Percentiles rank a stretch among this genome's conserved stretches.
Evolutionary conservation across 768 basidiomycete genomes (phyloP).

Genomic region (Lyophyllum decastes): DNA sequence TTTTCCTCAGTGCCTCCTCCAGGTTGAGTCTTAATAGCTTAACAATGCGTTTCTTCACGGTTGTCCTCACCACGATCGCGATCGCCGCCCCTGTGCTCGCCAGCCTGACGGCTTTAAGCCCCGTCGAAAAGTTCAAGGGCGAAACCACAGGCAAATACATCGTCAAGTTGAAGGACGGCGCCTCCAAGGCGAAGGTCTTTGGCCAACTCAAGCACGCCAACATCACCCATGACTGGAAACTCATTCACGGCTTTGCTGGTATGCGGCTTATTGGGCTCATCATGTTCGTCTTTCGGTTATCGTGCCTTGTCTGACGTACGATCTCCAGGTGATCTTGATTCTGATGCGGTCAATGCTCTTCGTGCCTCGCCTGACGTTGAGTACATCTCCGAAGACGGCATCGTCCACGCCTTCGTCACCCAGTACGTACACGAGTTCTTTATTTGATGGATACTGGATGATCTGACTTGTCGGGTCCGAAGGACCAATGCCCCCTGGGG

Average conservation of each 20-base stretch:
- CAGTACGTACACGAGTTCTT: constrained; percentile 15
- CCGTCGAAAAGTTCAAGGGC: constrained; percentile 4
- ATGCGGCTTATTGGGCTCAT: neutral
- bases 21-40: neutral
- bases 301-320: neutral
- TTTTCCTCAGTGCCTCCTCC: neutral
- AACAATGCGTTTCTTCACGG: constrained; percentile 6
- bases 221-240: constrained; percentile 23
- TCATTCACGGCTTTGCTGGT: constrained; percentile 34
- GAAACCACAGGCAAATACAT: constrained; percentile 21
- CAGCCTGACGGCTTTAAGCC: neutral
- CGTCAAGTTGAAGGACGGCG: constrained; percentile 33
- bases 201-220: neutral
- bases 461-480: neutral
- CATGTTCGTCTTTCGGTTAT: neutral
- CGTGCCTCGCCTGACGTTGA: constrained; percentile 24
- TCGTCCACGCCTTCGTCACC: constrained; percentile 23
- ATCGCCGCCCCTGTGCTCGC: constrained; percentile 1
- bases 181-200: constrained; percentile 19
- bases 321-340: constrained; percentile 12
- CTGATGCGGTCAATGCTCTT: constrained; percentile 20
- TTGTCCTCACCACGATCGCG: constrained; percentile 4
- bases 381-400: constrained; percentile 20
- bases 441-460: too few relatives aligned
- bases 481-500: constrained; percentile 36